A percentile compares a stretch with the other conserved stretches of the same genome.
Conservation (phyloP, 768 basidiomycete genomes). For the Chalciporus sphaerocephalus region DNA sequence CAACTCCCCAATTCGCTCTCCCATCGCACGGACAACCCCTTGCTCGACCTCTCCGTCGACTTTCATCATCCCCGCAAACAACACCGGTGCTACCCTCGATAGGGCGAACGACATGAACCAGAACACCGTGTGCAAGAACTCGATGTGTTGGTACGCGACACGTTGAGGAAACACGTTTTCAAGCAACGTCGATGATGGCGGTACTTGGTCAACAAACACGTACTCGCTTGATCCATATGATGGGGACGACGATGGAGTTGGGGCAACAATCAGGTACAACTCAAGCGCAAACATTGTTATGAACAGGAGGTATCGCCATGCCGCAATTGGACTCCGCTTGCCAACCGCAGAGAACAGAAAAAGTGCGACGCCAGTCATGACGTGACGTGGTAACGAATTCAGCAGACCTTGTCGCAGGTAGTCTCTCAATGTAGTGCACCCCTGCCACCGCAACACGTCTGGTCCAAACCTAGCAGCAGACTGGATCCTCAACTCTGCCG, state of each 20-base stretch:
- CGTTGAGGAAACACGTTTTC: conserved; percentile 54
- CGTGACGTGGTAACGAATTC: conserved; percentile 61
- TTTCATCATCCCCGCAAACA: conserved; percentile 41
- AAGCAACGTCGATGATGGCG: conserved; percentile 29
- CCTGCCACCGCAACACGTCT: conserved; percentile 61
- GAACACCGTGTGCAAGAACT: conserved; percentile 74
- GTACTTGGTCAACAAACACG: conserved; percentile 21
- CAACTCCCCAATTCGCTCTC: conserved; percentile 42
- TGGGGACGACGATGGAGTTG: conserved; percentile 38
- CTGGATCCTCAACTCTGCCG: conserved; percentile 3
- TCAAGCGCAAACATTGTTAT: conserved; percentile 58
- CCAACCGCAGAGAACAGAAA: conserved; percentile 62
- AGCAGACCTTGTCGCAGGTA: conserved; percentile 65
- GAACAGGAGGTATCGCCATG: conserved; percentile 80
- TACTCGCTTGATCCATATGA: conserved; percentile 10
- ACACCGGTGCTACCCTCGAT: conserved; percentile 61
- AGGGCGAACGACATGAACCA: conserved; percentile 71
- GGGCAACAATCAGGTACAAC: conserved; percentile 59
- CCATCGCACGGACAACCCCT: conserved; percentile 33
- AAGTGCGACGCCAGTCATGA: conserved; percentile 53
- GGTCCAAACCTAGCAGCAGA: conserved; percentile 63
- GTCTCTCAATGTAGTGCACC: conserved; percentile 65
- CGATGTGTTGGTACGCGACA: conserved; percentile 71
- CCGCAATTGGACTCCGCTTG: conserved; percentile 54
- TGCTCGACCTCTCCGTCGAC: conserved; percentile 28